Base-by-base conservation (phyloP, 441 rosid genomes). In the Corymbia calophylla region DNA sequence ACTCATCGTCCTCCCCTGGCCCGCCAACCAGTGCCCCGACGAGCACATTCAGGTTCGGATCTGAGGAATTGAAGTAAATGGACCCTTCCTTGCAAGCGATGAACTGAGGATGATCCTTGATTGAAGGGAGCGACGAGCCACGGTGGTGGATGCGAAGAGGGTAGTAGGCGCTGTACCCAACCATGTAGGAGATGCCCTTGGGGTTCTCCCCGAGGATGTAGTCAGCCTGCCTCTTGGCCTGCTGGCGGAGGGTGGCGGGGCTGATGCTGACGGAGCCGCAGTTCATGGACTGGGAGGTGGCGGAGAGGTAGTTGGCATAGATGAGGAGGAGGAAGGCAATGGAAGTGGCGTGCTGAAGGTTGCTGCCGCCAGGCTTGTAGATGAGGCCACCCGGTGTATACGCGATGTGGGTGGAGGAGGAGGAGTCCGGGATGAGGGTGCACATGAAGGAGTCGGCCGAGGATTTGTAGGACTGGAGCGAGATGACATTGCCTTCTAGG, bases 371-470 rank as follows among this genome's bases (percentile, higher is more conserved):
- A 29, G 99, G 98, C 93, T 93, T 97, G 97, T 95, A 95, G 31
- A 97, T 94, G 84, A 97, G 94, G 91, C 99, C 99, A 8, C 97
- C 99, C 1, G 97, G 97, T 6, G 96, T 94, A 91, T 94, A 96
- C 21, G 92, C 95, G 8, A 96, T 95, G 94, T 97, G 99, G 35
- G n/a, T 77, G 84, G 94, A 88, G 66, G 98, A 94, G 53, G 95
- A 88, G 10, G 99, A 95, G 32, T 95, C 94, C 3, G 99, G 98
- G 44, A 97, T 89, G 23, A 97, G 94, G 23, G 96, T 95, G 94
- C 99, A 97, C 95, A 97, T 96, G 93, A 97, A 97, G 94, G 98
- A 95, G 91, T 97, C 99, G 1, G 99, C 98, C 1, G 98, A 97
- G 62, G 97, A 94, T 91, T 95, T 97, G 95, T 97, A 97, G 73